phyloP scores from a whole-genome alignment of 331 rosid species.

The Ulmus americana region DNA sequence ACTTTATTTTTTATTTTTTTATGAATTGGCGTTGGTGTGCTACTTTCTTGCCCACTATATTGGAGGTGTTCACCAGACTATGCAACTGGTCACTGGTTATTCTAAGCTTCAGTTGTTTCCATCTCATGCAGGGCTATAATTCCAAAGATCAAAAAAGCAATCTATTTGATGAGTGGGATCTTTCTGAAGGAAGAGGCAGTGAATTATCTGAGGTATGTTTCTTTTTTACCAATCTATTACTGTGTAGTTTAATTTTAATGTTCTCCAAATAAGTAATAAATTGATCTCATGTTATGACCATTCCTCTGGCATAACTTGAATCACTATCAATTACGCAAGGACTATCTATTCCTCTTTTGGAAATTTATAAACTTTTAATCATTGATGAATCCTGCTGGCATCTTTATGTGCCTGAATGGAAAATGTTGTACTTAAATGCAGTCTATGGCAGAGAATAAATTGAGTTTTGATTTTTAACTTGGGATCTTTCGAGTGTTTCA shows the following conservation, averaged over 20 bases:
- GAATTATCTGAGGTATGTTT: constrained; percentile 71
- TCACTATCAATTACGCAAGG: not conserved
- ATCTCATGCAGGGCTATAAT: constrained; percentile 66
- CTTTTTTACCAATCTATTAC: constrained; percentile 10
- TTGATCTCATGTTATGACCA: not conserved
- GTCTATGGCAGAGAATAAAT: too few relatives aligned
- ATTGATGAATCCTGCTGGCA: too few relatives aligned
- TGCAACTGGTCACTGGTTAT: not conserved
- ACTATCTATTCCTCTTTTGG: not conserved
- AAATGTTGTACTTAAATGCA: too few relatives aligned
- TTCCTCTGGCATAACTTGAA: not conserved
- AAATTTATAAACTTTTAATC: too few relatives aligned
- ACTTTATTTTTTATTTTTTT: not conserved
- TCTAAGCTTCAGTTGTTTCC: constrained; percentile 8
- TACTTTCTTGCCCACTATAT: too few relatives aligned
- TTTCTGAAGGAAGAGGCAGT: constrained; percentile 65
- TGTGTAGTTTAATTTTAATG: constrained; percentile 1
- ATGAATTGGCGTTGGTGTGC: too few relatives aligned
- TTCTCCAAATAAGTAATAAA: not conserved
- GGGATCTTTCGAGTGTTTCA: too few relatives aligned
- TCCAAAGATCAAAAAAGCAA: constrained; percentile 76
- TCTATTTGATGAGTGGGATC: constrained; percentile 93
- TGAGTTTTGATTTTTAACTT: too few relatives aligned
- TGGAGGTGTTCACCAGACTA: too few relatives aligned
- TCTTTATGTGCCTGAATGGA: too few relatives aligned